These are phyloP conservation scores for Scedosporium minutisporum DNA, from an alignment of 2,329 filamentous ascomycete genomes.

Conservation along the genomic window DNA sequence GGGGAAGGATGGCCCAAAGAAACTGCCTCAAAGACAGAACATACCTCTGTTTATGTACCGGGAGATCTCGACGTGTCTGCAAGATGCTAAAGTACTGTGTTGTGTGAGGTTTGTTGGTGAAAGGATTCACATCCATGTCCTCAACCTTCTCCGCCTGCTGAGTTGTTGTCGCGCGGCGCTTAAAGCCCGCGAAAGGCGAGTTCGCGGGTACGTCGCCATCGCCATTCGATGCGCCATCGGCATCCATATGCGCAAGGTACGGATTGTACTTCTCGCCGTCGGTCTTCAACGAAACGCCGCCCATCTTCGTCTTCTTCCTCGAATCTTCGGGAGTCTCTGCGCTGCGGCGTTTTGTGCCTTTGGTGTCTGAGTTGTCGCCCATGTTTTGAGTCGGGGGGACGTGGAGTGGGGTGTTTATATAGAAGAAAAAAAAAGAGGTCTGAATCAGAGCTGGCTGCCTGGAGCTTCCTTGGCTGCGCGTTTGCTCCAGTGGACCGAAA, in stretches of 20 bases:
- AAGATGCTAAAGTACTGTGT: conserved; percentile 85
- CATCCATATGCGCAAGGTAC: conserved; percentile 85
- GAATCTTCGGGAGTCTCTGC: conserved; percentile 30
- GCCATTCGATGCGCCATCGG: conserved; percentile 34
- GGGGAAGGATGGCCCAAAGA: not conserved
- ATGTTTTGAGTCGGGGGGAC: conserved; percentile 16
- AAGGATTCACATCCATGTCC: conserved; percentile 74
- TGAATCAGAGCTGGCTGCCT: too few species aligned
- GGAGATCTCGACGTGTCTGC: conserved; percentile 71
- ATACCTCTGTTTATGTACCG: conserved; percentile 82
- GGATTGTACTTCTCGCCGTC: conserved; percentile 52
- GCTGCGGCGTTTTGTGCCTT: conserved; percentile 33
- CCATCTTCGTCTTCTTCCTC: conserved; percentile 33
- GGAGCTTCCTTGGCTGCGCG: too few species aligned
- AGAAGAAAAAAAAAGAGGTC: too few species aligned
- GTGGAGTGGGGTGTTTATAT: too few species aligned
- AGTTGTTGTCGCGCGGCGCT: conserved; percentile 72
- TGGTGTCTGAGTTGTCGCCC: conserved; percentile 23
- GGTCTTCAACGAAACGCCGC: conserved; percentile 14
- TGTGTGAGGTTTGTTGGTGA: conserved; percentile 69
- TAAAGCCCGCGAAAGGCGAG: conserved; percentile 55
- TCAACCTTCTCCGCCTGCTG: conserved; percentile 64
- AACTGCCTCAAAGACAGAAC: conserved; percentile 14
- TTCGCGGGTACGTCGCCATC: conserved; percentile 24
- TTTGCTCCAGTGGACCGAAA: not conserved